Conservation (phyloP, 805 yeast genomes). For the Candida namnaoensis region DNA sequence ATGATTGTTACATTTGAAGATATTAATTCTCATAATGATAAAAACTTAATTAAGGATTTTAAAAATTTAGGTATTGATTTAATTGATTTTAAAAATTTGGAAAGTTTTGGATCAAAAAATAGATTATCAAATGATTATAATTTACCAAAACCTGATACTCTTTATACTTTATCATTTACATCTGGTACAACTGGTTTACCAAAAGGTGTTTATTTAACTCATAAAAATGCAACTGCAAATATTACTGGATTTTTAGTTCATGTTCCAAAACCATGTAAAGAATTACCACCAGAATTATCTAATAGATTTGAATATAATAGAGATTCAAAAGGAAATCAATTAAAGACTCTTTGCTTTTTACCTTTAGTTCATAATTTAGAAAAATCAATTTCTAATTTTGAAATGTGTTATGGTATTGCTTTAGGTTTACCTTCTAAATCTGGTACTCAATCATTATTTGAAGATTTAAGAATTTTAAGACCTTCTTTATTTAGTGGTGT, state of each 20-base stretch:
- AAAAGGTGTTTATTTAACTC: slow-evolving; percentile 65
- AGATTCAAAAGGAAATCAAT: slow-evolving; percentile 10
- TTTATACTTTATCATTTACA: slow-evolving; percentile 57
- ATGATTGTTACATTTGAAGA: slow-evolving; percentile 10
- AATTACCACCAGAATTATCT: slow-evolving; percentile 7
- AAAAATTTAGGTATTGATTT: slow-evolving; percentile 21
- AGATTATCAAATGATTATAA: slow-evolving; percentile 14
- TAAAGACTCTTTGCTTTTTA: slow-evolving; percentile 26
- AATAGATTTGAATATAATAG: slow-evolving; percentile 9
- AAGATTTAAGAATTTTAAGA: slow-evolving; percentile 37
- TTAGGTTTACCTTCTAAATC: slow-evolving; percentile 40
- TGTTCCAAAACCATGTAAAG: slow-evolving; percentile 17
- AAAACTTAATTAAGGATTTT: slow-evolving; percentile 1
- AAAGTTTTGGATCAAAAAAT: slow-evolving; percentile 22
- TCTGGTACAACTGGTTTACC: slow-evolving; percentile 68
- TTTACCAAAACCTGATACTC: slow-evolving; percentile 34
- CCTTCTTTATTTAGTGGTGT: slow-evolving; percentile 43
- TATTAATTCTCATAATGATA: slow-evolving; percentile 1
- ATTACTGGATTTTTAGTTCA: slow-evolving; percentile 19
- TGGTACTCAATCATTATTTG: slow-evolving; percentile 30
- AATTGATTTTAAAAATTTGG: slow-evolving; percentile 20
- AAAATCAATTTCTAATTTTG: slow-evolving; percentile 32
- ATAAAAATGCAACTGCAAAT: slow-evolving; percentile 37
- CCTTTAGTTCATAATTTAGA: slow-evolving; percentile 56
- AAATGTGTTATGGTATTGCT: slow-evolving; percentile 30